Conservation (phyloP, 441 rosid genomes). For the Eugenia klotzschiana region DNA sequence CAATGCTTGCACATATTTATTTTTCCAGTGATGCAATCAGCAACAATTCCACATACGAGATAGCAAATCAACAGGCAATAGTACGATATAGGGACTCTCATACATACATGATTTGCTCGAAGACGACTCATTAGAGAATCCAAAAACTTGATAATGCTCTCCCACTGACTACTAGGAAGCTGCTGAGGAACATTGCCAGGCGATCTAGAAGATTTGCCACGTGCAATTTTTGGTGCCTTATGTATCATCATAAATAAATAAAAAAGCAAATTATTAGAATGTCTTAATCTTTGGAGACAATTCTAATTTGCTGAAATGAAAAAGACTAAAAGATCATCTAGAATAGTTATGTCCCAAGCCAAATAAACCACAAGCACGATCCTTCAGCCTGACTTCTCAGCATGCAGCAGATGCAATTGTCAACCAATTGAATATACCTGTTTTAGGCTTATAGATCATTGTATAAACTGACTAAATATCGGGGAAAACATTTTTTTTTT, state of each 20-base stretch:
- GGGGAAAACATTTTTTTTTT: neutral
- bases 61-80: neutral
- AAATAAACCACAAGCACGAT: neutral
- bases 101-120: constrained; percentile 72
- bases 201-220: constrained; percentile 77
- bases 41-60: neutral
- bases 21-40: neutral
- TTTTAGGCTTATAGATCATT: neutral
- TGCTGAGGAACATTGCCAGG: constrained; percentile 58
- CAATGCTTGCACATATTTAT: neutral
- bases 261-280: neutral
- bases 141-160: constrained; percentile 79
- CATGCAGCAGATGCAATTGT: neutral
- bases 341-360: neutral
- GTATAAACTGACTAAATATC: neutral
- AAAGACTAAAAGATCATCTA: neutral
- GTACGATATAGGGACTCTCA: neutral
- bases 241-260: neutral
- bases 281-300: neutral
- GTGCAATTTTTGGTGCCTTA: constrained; percentile 76
- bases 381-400: neutral
- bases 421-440: neutral
- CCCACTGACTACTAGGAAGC: constrained; percentile 72
- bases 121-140: constrained; percentile 73
- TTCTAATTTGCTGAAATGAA: neutral